Conservation (phyloP, 176 grass and related monocot genomes). For the Zizania latifolia region DNA sequence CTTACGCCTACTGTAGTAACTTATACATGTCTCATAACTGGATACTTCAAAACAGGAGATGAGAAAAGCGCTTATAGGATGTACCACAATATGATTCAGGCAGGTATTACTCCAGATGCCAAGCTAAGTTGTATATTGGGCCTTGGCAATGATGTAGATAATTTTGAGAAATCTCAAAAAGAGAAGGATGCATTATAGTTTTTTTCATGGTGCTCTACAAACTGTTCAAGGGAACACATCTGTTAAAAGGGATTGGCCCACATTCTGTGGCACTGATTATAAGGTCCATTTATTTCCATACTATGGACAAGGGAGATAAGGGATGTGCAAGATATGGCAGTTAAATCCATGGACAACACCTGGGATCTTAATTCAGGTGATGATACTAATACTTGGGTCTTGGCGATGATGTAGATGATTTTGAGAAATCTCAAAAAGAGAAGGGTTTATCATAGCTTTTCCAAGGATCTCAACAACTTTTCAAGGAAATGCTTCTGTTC, state of each 20-base stretch:
- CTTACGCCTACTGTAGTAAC: slow-evolving; percentile 52
- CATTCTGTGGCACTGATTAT: background rate
- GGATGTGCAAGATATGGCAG: background rate
- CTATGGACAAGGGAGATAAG: background rate
- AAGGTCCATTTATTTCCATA: background rate
- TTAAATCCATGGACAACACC: background rate
- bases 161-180: slow-evolving; percentile 10
- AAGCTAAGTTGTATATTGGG: slow-evolving; percentile 39
- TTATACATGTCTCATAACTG: slow-evolving; percentile 54
- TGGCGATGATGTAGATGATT: slow-evolving; percentile 1
- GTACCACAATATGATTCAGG: slow-evolving; percentile 41
- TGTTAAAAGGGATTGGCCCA: background rate
- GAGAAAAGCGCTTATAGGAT: slow-evolving; percentile 11
- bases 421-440: slow-evolving; percentile 3
- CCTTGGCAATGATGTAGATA: background rate
- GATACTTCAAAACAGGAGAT: slow-evolving; percentile 46
- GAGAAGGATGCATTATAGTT: background rate
- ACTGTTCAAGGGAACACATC: background rate
- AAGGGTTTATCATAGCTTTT: background rate
- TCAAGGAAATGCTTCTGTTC: background rate
- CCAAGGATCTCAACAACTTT: background rate
- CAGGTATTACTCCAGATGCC: slow-evolving; percentile 47
- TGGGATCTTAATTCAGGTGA: too few relatives aligned
- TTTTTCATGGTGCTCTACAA: background rate
- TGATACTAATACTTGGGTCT: too few relatives aligned